Evolutionary conservation across 192 early-diverging fungal genomes (phyloP), one percentile per base, ranked within the genome.

Genomic region (Haplosporangium gracile): DNA sequence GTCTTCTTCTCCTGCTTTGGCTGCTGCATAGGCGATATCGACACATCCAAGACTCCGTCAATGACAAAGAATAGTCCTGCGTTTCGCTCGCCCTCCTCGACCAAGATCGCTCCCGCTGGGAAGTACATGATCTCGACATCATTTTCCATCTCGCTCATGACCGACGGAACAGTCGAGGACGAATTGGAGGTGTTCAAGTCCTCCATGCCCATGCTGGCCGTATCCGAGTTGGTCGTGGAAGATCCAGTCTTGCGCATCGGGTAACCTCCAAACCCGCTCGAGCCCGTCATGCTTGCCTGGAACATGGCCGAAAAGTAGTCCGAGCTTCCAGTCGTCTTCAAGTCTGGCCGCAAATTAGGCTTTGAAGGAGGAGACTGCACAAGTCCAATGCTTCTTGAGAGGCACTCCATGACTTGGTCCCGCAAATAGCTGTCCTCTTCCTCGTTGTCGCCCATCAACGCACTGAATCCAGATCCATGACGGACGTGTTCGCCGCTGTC

Each of bases 31-130:
- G 87, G 85, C 9, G 83, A 78, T 68, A 95, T 94, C 9, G 91
- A 92, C 4, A 93, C 95, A 42, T 96, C 95, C 29, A 99, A 81
- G 20, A 93, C 87, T 32, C 99, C 99, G 83, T 98, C 97, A 83
- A 99, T 93, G 6, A 99, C 94, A 85, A 99, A 96, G 80, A 95
- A 99, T 38, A 99, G 80, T 5, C 99, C 99, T 18, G 92, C 89
- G 34, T 92, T 92, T 13, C 95, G 91, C 87, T 97, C 94, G 4
- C 97, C 97, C 89, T 98, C 96, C 65, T 94, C 90, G 32, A 97
- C 92, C 22, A 99, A 87, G 5, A 89, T 87, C 18, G 93, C 91
- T 26, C 94, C 96, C 70, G 94, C 92, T 8, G 94, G 94, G 72
- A 94, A 93, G 77, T 93, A 95, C 76, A 94, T 89, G 55, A 97